Evolutionary conservation across 2,329 filamentous ascomycete species (phyloP), one percentile per base, ranked within the genome.

Genomic region (Amauroascus niger): DNA sequence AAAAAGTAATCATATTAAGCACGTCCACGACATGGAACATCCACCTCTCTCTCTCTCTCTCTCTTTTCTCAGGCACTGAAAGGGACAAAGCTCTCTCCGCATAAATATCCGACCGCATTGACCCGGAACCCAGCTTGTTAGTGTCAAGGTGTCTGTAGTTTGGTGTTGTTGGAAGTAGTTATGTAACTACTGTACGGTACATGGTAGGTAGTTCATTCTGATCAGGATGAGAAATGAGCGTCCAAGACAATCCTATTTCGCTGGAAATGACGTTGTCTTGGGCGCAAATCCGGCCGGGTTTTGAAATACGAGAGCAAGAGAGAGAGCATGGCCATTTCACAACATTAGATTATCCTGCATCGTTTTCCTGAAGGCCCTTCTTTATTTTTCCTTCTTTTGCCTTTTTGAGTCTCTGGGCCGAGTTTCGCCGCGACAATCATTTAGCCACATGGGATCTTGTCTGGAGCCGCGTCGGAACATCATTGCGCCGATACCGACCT

Each of bases 261-360:
- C 20, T 39, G 50, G 41, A 52, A 52, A 46, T 52, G 50, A 52
- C 13, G 2, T 16, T 52, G 50, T 52, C 41, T 52, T 52, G 30
- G 39, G 43, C 24, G 40, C 22, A 45, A 11, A 41, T 46, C 49
- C 26, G 39, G 30, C 49, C 26, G 26, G n/a, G 50, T 46, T 51
- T 51, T 46, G 22, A 37, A 52, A 52, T 52, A 52, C 50, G 50
- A 52, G 43, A 37, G 24, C 14, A 14, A 43, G 40, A 26, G 14
- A 43, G 4, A 30, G 24, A 44, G 26, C 6, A 14, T 3, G 14
- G 13, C 14, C 6, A n/a, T 3, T 35, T 14, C 3, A 13, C 33
- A 3, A 5, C 8, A 4, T n/a, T 35, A 13, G 13, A 35, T 24
- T n/a, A 6, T 35, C 33, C 33, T 35, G 33, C 33, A 35, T 7